Percentiles rank a stretch among this genome's conserved stretches.
Conservation (phyloP, 306 rosid genomes). For the Astragalus glycyphyllos region DNA sequence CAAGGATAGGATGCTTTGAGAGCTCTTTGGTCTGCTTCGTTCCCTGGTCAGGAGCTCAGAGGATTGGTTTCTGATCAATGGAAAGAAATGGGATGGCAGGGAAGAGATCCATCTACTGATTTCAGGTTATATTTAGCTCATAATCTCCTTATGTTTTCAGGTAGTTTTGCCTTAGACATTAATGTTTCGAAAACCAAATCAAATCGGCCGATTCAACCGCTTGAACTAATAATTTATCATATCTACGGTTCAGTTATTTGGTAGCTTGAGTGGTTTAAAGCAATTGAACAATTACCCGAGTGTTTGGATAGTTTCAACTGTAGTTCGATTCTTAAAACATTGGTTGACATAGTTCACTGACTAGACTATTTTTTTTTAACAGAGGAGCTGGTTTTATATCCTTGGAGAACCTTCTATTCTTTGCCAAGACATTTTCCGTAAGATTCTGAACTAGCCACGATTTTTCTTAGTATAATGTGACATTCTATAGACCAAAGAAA, state of each 20-base stretch:
- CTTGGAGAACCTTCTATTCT: conserved; percentile 89
- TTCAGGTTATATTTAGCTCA: conserved; percentile 65
- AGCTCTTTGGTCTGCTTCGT: conserved; percentile 85
- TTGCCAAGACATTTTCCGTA: conserved; percentile 81
- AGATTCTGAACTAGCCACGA: conserved; percentile 41
- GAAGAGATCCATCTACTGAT: conserved; percentile 96
- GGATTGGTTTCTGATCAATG: conserved; percentile 92
- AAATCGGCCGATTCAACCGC: no score
- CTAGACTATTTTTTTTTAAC: conserved; percentile 38
- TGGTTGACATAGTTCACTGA: conserved; percentile 23
- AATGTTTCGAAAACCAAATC: no score
- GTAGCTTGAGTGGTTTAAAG: no score
- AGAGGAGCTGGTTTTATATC: conserved; percentile 96
- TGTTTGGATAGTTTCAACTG: no score
- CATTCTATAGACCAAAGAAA: conserved; percentile 9
- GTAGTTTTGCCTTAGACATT: not conserved
- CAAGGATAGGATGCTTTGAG: conserved; percentile 74
- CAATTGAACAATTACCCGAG: no score
- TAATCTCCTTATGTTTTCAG: conserved; percentile 11
- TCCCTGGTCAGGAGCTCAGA: conserved; percentile 71
- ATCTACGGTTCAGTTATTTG: no score
- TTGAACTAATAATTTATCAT: no score
- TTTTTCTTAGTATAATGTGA: not conserved
- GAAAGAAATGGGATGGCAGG: conserved; percentile 99
- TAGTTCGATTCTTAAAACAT: not conserved